Conservation (phyloP, 768 basidiomycete genomes). For the Tubosaeta sp. region DNA sequence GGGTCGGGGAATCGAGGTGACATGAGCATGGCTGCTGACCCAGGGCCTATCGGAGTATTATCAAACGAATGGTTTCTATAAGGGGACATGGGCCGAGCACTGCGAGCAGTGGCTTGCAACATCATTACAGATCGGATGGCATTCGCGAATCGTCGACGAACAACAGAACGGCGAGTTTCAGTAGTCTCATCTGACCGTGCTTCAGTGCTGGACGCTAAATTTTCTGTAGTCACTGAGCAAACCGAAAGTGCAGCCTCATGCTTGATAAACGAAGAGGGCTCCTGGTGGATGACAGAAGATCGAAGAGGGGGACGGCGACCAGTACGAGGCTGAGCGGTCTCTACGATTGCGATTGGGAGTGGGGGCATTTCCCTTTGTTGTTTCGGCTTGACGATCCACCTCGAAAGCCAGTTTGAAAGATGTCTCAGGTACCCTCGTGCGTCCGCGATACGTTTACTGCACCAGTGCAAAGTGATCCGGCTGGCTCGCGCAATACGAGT, state of each 20-base stretch:
- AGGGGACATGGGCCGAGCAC: conserved; percentile 29
- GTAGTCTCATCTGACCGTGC: conserved; percentile 26
- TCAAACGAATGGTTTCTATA: conserved; percentile 29
- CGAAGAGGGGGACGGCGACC: conserved; percentile 10
- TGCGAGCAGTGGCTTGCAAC: conserved; percentile 34
- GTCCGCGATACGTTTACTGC: conserved; percentile 15
- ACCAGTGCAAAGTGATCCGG: conserved; percentile 26
- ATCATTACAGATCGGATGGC: conserved; percentile 47
- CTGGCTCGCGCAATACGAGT: conserved; percentile 23
- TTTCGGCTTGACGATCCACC: conserved; percentile 23
- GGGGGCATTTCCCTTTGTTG: conserved; percentile 21
- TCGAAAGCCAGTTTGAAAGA: conserved; percentile 22
- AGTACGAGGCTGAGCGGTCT: conserved; percentile 17
- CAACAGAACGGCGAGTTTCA: conserved; percentile 24
- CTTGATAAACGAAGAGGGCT: conserved; percentile 14
- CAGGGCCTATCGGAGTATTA: conserved; percentile 17
- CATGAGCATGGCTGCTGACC: conserved; percentile 21
- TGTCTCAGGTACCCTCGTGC: conserved; percentile 21
- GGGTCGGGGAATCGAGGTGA: conserved; percentile 34
- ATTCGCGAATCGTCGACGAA: conserved; percentile 36
- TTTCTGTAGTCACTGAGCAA: conserved; percentile 25
- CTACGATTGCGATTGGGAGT: conserved; percentile 21
- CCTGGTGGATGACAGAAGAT: conserved; percentile 17
- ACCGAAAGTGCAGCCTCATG: conserved; percentile 24
- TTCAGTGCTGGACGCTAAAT: conserved; percentile 24